A percentile compares a stretch with the other conserved stretches of the same genome.
Evolutionary conservation across 108 stramenopile species (phyloP).

Genomic region (Epithemia pelagica): DNA sequence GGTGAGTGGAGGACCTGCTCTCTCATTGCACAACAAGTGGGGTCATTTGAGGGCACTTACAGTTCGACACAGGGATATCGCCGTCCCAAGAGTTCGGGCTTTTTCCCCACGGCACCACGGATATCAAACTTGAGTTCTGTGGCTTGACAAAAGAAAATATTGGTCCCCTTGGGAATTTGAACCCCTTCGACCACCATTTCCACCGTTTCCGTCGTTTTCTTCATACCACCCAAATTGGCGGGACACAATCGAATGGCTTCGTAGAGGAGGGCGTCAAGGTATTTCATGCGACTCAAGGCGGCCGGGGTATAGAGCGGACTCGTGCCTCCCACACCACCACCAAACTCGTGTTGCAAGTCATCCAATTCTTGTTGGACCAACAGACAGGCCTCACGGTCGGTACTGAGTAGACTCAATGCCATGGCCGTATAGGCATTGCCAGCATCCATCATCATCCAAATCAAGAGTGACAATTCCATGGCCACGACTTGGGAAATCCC

Average conservation of each 20-base stretch:
- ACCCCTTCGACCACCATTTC: constrained; percentile 20
- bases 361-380: constrained; percentile 27
- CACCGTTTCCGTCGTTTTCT: constrained; percentile 16
- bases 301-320: constrained; percentile 14
- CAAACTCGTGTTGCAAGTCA: constrained; percentile 7
- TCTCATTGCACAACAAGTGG: not conserved
- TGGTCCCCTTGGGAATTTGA: constrained; percentile 24
- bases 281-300: constrained; percentile 21
- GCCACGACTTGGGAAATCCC: constrained; percentile 16
- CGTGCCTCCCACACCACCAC: no score
- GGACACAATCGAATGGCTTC: constrained; percentile 28
- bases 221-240: constrained; percentile 21
- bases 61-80: constrained; percentile 20
- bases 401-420: constrained; percentile 18
- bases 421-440: constrained; percentile 30
- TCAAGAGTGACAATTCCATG: constrained; percentile 15
- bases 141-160: constrained; percentile 19
- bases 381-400: constrained; percentile 14
- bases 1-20: not conserved
- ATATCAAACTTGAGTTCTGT: constrained; percentile 9
- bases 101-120: constrained; percentile 1
- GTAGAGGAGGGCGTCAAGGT: constrained; percentile 23
- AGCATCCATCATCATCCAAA: constrained; percentile 31
- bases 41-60: constrained; percentile 7
- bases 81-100: constrained; percentile 19